These are phyloP conservation scores for Phialophora verrucosa DNA, from an alignment of 2,329 filamentous ascomycete species.

Conservation along the genomic window DNA sequence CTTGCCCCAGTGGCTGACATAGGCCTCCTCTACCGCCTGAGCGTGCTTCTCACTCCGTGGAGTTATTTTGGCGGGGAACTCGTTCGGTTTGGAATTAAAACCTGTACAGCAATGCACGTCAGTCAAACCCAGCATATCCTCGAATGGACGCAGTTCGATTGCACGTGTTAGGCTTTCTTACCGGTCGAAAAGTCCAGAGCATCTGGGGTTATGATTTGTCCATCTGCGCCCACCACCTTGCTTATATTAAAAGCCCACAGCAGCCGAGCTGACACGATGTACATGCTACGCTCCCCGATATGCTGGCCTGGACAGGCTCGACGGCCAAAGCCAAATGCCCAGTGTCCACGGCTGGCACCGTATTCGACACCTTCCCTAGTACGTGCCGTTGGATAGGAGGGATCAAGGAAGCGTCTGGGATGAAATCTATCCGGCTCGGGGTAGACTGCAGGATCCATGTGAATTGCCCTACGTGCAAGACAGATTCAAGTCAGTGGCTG, in stretches of 20 bases:
- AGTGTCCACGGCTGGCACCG: constrained; percentile 33
- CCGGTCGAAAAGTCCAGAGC: too few species aligned
- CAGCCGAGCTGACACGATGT: constrained; percentile 63
- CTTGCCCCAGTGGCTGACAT: too few species aligned
- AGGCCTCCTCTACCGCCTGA: too few species aligned
- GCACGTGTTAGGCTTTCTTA: too few species aligned
- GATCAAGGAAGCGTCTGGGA: neutral
- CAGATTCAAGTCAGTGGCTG: neutral
- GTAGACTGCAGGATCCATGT: neutral
- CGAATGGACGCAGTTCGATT: too few species aligned
- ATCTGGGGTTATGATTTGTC: too few species aligned
- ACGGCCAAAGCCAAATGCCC: constrained; percentile 37
- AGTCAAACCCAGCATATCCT: too few species aligned
- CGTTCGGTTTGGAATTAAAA: too few species aligned
- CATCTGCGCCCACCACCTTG: too few species aligned
- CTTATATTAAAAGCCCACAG: constrained; percentile 50
- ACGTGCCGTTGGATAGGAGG: constrained; percentile 2
- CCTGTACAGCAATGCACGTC: too few species aligned
- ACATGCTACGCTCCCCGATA: constrained; percentile 42
- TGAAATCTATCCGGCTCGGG: neutral
- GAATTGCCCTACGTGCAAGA: neutral
- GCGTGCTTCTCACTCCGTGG: too few species aligned
- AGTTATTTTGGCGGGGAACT: too few species aligned
- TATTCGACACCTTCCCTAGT: neutral
- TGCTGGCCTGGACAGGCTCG: constrained; percentile 35